These are phyloP conservation scores for Alternaria solani DNA, from an alignment of 2,329 filamentous ascomycete genomes.

Conservation along the genomic window DNA sequence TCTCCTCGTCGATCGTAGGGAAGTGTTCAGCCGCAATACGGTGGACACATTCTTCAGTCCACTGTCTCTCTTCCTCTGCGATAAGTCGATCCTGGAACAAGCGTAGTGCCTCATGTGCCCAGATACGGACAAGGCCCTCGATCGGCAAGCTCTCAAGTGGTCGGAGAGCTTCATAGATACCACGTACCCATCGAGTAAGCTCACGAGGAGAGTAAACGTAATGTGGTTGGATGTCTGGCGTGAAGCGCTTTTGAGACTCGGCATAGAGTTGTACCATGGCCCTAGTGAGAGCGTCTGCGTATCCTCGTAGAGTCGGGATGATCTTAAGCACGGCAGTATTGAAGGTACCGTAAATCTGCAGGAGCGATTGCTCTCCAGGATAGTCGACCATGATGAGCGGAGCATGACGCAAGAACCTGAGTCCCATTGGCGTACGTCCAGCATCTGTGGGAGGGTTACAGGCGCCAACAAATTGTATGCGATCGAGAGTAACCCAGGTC, in stretches of 20 bases:
- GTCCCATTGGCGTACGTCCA: conserved; percentile 91
- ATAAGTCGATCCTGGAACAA: conserved; percentile 98
- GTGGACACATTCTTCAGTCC: conserved; percentile 89
- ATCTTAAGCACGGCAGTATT: conserved; percentile 97
- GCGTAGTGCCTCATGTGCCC: conserved; percentile 95
- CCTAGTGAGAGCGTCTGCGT: conserved; percentile 90
- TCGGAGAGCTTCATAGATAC: conserved; percentile 95
- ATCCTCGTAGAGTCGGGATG: conserved; percentile 91
- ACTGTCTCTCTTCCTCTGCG: conserved; percentile 89
- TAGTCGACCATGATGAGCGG: conserved; percentile 99
- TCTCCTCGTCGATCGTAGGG: conserved; percentile 90
- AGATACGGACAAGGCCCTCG: conserved; percentile 94
- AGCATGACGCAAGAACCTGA: conserved; percentile 92
- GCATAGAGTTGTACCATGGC: conserved; percentile 98
- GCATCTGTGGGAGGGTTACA: conserved; percentile 98
- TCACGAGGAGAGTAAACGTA: conserved; percentile 99
- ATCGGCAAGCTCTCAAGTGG: conserved; percentile 87
- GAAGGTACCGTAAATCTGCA: conserved; percentile 98
- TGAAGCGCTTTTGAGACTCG: conserved; percentile 93
- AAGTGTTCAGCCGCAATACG: conserved; percentile 91
- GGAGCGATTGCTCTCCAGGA: conserved; percentile 90
- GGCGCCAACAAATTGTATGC: conserved; percentile 98
- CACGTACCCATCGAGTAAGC: conserved; percentile 95
- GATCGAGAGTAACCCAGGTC: conserved; percentile 95
- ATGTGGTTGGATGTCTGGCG: conserved; percentile 94